phyloP scores from a whole-genome alignment of 495 filamentous ascomycete genomes.

The Aspergillus funiculosus region DNA sequence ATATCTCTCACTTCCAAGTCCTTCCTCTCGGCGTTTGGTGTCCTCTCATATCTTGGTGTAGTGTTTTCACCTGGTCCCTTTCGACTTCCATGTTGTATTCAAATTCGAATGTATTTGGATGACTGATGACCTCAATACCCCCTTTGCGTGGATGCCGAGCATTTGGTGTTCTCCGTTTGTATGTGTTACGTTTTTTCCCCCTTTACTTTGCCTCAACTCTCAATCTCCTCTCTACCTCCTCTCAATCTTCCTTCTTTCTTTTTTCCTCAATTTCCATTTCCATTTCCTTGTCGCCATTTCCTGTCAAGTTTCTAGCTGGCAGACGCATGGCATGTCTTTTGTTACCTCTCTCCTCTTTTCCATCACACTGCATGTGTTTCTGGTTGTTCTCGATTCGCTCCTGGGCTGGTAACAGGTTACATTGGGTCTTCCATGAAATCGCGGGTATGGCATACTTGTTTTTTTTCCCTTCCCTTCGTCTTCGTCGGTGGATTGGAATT shows the following conservation, averaged over 20 bases:
- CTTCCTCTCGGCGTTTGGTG: background rate
- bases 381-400: background rate
- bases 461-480: background rate
- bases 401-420: too few relatives aligned
- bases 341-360: background rate
- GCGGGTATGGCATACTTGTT: too few relatives aligned
- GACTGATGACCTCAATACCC: conserved; percentile 36
- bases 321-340: background rate
- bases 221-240: background rate
- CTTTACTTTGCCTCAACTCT: background rate
- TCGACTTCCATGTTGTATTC: conserved; percentile 2
- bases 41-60: background rate
- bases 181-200: background rate
- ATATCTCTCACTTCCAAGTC: background rate
- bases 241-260: background rate
- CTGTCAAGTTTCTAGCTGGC: background rate
- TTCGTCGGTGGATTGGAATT: background rate
- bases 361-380: too few relatives aligned
- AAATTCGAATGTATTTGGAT: conserved; percentile 7
- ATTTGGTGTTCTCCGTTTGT: conserved; percentile 4
- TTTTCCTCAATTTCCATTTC: background rate
- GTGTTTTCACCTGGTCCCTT: background rate
- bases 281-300: background rate
- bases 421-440: too few relatives aligned
- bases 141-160: conserved; percentile 17